Base-by-base conservation (phyloP, 495 filamentous ascomycete species). In the Annulohypoxylon bovei region DNA sequence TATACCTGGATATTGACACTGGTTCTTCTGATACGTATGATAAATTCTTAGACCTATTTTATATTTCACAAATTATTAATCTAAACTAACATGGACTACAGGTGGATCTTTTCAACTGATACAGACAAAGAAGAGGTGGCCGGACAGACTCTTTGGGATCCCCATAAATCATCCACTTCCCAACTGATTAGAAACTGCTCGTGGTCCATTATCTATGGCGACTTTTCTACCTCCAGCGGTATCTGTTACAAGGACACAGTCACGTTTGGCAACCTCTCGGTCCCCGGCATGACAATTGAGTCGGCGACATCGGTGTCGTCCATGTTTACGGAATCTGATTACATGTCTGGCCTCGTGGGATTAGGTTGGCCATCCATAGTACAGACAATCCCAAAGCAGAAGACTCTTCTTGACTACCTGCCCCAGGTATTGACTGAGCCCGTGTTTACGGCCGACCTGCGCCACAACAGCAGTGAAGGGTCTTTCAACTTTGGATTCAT, bases 401-500 rank as follows among this genome's bases (percentile, higher is more conserved):
- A 90, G 1, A 86, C 89, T 0, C 85, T 93, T n/a, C 82, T 91
- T 67, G 88, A 90, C 76, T 86, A 89, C 81, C 87, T 92, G 56
- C 67, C 79, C 12, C 83, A 89, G 46, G 69, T 71, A 6, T 68
- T 84, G 37, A 63, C 69, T 20, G 6, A 74, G 12, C 81, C 87
- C 49, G 74, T 94, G 12, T 93, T 93, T 80, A 92, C 91, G 0
- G 88, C 83, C 59, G 89, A 93, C 69, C 81, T 94, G 23, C 85
- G 86, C 52, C 88, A 83, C 53, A 89, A 85, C 83, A 82, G 86
- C 33, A 85, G 88, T 59, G 85, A 89, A 57, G 86, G 88, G 46
- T 89, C 88, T 75, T 94, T 91, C 79, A 91, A 89, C 28, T 94
- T 94, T 68, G 92, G 92, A n/a, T 90, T 82, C 72, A 88, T 94